Evolutionary conservation across 805 yeast genomes (phyloP).

Genomic region (Ascoidea asiatica): DNA sequence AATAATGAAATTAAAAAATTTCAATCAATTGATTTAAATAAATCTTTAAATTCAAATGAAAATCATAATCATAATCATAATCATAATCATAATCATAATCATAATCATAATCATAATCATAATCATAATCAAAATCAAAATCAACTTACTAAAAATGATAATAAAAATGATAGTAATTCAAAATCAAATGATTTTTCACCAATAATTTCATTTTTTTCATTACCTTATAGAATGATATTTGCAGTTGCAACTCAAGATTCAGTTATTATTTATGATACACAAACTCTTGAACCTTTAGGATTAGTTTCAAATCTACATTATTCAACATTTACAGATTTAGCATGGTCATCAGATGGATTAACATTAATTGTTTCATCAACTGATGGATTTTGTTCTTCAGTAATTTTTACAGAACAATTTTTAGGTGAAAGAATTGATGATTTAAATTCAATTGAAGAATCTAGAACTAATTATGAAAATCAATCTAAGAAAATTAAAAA

Average conservation of each 20-base stretch:
- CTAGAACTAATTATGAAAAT: neutral
- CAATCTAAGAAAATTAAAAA: no score
- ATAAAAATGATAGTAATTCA: neutral
- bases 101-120: neutral
- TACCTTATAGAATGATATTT: slow-evolving; percentile 73
- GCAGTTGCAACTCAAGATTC: slow-evolving; percentile 91
- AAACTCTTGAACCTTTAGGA: slow-evolving; percentile 53
- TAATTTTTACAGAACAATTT: slow-evolving; percentile 36
- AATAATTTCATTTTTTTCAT: slow-evolving; percentile 24
- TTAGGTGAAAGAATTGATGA: slow-evolving; percentile 35
- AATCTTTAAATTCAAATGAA: neutral
- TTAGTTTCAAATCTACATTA: slow-evolving; percentile 72
- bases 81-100: slow-evolving; percentile 1
- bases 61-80: slow-evolving; percentile 1
- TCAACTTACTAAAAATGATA: slow-evolving; percentile 1
- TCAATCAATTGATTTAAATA: neutral
- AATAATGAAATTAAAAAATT: neutral
- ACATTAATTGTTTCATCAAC: slow-evolving; percentile 66
- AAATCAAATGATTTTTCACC: neutral
- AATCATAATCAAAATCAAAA: neutral
- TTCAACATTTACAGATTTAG: slow-evolving; percentile 73
- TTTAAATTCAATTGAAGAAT: neutral
- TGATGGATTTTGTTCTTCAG: slow-evolving; percentile 80
- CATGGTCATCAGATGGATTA: slow-evolving; percentile 74
- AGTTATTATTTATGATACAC: slow-evolving; percentile 73